Percentiles rank a stretch among this genome's conserved stretches.
phyloP scores from a whole-genome alignment of 225 moss, liverwort and hornwort species.

The Thuidium tamariscinum region DNA sequence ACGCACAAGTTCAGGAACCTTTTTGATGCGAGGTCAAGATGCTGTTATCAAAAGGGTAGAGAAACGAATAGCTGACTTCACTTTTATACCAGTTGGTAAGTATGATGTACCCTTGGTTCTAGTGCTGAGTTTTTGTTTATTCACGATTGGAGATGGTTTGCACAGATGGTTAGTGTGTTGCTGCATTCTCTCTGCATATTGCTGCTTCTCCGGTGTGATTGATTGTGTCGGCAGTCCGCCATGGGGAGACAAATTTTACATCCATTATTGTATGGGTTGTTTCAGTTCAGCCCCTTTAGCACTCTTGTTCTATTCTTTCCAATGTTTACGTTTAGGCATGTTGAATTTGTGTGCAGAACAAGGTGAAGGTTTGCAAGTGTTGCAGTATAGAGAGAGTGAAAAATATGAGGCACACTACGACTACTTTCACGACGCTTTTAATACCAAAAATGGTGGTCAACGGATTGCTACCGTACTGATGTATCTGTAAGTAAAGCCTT shows the following conservation, averaged over 20 bases:
- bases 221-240: background rate
- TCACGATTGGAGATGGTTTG: background rate
- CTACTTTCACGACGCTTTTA: constrained; percentile 92
- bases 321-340: background rate
- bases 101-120: background rate
- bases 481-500: constrained; percentile 65
- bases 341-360: constrained; percentile 50
- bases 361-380: constrained; percentile 96
- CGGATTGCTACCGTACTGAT: constrained; percentile 91
- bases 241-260: background rate
- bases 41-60: constrained; percentile 52
- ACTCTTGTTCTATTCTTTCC: background rate
- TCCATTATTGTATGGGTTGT: background rate
- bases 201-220: background rate
- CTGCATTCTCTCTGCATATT: background rate
- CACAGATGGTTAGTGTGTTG: background rate
- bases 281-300: background rate
- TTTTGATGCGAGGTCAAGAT: constrained; percentile 88
- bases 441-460: constrained; percentile 94
- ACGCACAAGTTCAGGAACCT: constrained; percentile 97
- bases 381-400: constrained; percentile 92
- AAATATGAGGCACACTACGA: constrained; percentile 96
- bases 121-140: background rate
- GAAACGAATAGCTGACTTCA: constrained; percentile 86
- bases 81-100: constrained; percentile 79